Evolutionary conservation across 1,139 yeast genomes (phyloP).

Genomic region (Sugiyamaella pinicola): DNA sequence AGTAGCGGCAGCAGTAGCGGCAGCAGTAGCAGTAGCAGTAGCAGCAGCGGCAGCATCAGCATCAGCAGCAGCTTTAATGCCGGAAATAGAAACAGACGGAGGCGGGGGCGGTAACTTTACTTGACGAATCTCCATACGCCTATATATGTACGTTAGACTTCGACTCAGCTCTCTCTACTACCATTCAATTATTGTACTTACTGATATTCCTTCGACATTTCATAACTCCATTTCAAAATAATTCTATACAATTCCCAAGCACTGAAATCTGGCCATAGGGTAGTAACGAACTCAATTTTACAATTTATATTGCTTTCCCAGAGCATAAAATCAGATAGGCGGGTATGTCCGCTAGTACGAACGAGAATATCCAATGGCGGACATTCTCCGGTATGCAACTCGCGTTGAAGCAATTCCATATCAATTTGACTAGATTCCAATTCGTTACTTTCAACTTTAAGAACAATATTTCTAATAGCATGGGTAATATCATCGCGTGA

Average conservation of each 20-base stretch:
- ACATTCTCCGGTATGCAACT: slow-evolving; percentile 64
- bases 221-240: slow-evolving; percentile 55
- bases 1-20: too few species aligned
- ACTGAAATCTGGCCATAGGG: slow-evolving; percentile 89
- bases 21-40: too few species aligned
- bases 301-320: slow-evolving; percentile 63
- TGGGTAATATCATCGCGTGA: slow-evolving; percentile 87
- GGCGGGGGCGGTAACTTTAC: slow-evolving; percentile 25
- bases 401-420: slow-evolving; percentile 51
- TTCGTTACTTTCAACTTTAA: slow-evolving; percentile 40
- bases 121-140: slow-evolving; percentile 26
- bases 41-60: not conserved
- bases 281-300: slow-evolving; percentile 69
- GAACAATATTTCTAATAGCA: slow-evolving; percentile 53
- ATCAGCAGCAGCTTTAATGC: slow-evolving; percentile 3
- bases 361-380: slow-evolving; percentile 83
- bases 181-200: slow-evolving; percentile 28
- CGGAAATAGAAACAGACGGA: slow-evolving; percentile 20
- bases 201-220: slow-evolving; percentile 26
- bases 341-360: slow-evolving; percentile 83
- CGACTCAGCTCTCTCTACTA: not conserved
- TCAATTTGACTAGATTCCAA: slow-evolving; percentile 45
- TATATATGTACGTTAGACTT: slow-evolving; percentile 6
- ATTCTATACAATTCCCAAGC: slow-evolving; percentile 58
- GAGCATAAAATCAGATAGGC: slow-evolving; percentile 86